Evolutionary conservation across 805 yeast species (phyloP).

Genomic region (Brettanomyces sp.): DNA sequence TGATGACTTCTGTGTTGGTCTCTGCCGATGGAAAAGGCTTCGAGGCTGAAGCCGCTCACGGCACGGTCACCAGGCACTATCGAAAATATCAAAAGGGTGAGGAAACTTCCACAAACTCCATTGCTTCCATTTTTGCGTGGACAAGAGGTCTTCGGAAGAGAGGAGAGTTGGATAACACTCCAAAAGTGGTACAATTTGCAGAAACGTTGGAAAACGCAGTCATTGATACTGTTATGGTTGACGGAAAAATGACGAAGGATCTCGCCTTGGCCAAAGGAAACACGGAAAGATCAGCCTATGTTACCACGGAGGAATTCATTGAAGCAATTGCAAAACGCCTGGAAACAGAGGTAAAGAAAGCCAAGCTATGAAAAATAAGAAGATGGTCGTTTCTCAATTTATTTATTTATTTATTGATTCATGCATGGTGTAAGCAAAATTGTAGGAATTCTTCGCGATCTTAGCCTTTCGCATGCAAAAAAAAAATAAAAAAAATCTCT

Average conservation of each 20-base stretch:
- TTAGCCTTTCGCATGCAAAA: too few relatives aligned
- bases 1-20: conserved; percentile 94
- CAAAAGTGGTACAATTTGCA: conserved; percentile 77
- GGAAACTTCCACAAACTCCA: conserved; percentile 94
- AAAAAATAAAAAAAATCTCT: too few relatives aligned
- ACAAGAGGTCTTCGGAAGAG: conserved; percentile 88
- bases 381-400: too few relatives aligned
- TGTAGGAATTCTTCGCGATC: too few relatives aligned
- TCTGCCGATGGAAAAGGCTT: conserved; percentile 96
- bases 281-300: conserved; percentile 73
- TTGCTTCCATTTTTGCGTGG: conserved; percentile 97
- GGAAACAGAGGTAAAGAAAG: conserved; percentile 9
- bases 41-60: conserved; percentile 98
- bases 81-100: conserved; percentile 95
- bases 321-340: conserved; percentile 71
- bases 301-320: conserved; percentile 86
- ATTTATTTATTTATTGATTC: too few relatives aligned
- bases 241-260: conserved; percentile 93
- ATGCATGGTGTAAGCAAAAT: too few relatives aligned
- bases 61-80: conserved; percentile 95
- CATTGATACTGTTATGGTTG: conserved; percentile 72
- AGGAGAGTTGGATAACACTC: conserved; percentile 81
- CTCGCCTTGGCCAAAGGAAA: conserved; percentile 84
- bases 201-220: conserved; percentile 74
- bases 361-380: neutral